Conservation (phyloP, 148 eudicot genomes). For the Vaccinium corymbosum region DNA sequence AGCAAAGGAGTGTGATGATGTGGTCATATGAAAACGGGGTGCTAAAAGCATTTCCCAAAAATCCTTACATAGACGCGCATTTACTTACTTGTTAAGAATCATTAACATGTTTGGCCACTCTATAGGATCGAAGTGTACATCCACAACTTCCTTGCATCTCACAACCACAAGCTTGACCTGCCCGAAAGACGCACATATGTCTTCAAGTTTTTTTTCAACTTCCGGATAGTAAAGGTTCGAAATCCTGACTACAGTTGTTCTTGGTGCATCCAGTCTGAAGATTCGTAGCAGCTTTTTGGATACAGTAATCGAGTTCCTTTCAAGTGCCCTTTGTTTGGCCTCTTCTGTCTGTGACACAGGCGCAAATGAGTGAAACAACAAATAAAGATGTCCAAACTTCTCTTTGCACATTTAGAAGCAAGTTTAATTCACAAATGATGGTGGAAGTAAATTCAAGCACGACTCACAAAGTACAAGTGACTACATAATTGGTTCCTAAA, state of each 20-base stretch:
- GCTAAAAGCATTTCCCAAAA: neutral
- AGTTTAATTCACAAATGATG: neutral
- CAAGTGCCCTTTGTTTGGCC: conserved; percentile 34
- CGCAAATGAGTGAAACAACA: neutral
- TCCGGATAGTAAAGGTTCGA: neutral
- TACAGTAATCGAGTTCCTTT: conserved; percentile 20
- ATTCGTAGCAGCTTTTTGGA: conserved; percentile 20
- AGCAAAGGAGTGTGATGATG: neutral
- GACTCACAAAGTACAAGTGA: neutral
- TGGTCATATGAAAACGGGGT: neutral
- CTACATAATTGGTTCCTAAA: neutral
- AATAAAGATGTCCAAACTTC: neutral
- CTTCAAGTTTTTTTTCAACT: neutral
- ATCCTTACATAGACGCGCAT: neutral
- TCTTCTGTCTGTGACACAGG: conserved; percentile 26
- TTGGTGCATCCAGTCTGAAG: conserved; percentile 30
- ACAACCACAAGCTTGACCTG: neutral
- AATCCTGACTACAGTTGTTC: conserved; percentile 36
- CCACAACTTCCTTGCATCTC: conserved; percentile 13
- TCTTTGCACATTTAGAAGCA: neutral
- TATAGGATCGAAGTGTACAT: conserved; percentile 16
- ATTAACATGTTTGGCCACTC: conserved; percentile 37
- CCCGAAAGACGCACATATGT: conserved; percentile 19
- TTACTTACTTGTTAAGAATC: conserved; percentile 26
- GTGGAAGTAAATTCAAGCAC: conserved; percentile 2